phyloP scores from a whole-genome alignment of 148 eudicot species.

The Oxyria digyna region DNA sequence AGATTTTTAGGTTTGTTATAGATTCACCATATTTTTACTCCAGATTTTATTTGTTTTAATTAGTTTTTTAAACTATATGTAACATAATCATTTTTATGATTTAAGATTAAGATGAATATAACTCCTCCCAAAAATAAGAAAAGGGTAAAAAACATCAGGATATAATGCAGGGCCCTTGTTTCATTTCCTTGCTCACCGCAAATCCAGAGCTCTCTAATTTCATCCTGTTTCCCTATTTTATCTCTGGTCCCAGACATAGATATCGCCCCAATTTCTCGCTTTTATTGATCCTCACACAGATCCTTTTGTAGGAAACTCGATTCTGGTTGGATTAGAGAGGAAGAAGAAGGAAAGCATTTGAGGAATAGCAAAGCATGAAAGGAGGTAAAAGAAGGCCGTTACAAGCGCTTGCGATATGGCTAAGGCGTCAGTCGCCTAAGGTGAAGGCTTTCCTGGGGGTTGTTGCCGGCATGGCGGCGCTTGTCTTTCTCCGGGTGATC shows the following conservation, averaged over 20 bases:
- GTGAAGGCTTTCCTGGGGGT: conserved; percentile 15
- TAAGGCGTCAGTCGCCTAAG: conserved; percentile 15
- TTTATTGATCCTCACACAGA: background rate
- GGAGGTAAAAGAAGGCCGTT: conserved; percentile 9
- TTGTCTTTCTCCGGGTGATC: conserved; percentile 6
- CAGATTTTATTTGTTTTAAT: no score
- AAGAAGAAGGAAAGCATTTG: background rate
- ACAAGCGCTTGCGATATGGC: conserved; percentile 9
- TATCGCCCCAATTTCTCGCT: background rate
- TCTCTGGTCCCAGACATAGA: background rate
- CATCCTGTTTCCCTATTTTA: background rate
- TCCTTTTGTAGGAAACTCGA: background rate
- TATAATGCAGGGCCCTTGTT: no score
- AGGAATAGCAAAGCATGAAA: background rate
- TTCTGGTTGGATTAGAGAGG: background rate
- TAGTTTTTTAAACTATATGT: no score
- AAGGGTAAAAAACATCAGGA: no score
- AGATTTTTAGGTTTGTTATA: no score
- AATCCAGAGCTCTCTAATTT: conserved; percentile 2
- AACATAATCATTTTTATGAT: no score
- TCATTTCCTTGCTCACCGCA: background rate
- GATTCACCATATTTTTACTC: no score
- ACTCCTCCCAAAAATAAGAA: no score
- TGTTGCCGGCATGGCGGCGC: conserved; percentile 13
- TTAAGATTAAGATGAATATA: no score